Evolutionary conservation across 2,329 filamentous ascomycete genomes (phyloP), one percentile per base, ranked within the genome.

Genomic region (Colletotrichum echinochloae): DNA sequence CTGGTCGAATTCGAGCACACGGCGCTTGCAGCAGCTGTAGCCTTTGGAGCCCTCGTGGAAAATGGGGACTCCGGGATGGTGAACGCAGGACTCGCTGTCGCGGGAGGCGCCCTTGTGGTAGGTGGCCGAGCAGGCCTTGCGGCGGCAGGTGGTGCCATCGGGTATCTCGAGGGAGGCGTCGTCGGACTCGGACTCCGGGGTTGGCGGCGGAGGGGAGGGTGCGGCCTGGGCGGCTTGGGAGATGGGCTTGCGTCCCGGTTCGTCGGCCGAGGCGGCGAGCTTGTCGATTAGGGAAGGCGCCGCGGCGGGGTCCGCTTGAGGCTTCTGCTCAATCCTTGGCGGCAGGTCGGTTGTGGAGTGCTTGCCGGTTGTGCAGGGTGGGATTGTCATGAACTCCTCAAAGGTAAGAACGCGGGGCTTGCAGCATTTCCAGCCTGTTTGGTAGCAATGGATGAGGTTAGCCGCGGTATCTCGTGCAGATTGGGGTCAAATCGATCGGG

Each of bases 21-120:
- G 89, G 76, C 94, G 87, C 88, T 98, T 98, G 84, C 96, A 99
- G 85, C 96, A 99, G 70, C 91, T 94, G 87, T 96, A 99, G 1
- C 96, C 96, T 85, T 99, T 99, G 83, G 94, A 97, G 44, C 96
- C 96, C 84, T 99, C 96, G 80, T 99, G 96, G 83, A 99, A 99
- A 74, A 99, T 91, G 30, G 96, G 94, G 28, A 88, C 89, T 5
- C 96, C 96, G 0, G 96, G 95, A 81, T 99, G 96, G 78, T 97
- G 91, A 56, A 93, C 87, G 79, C 96, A 99, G 72, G 89, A 86
- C 84, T 98, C 95, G 1, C 85, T 88, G 39, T 92, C 89, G 74
- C 93, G 85, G 41, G 83, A 81, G 52, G 84, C 79, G 0, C 88
- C 88, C 72, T 87, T 88, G 66, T 86, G 87, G 81, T 94, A 97